Evolutionary conservation across 164 flowering plant species (phyloP).

Genomic region (Tinospora cordifolia): DNA sequence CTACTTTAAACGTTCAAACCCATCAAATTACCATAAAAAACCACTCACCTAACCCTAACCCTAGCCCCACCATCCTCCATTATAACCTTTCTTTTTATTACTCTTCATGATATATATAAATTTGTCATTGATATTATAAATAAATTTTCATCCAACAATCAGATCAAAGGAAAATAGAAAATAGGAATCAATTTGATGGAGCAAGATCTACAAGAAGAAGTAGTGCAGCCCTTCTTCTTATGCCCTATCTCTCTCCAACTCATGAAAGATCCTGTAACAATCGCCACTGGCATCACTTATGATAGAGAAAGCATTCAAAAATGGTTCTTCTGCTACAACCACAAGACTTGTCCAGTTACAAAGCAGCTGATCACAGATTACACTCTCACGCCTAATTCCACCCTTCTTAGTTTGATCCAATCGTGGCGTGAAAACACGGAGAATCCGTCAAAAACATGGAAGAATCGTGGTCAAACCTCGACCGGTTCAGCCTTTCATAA

Average conservation of each 20-base stretch:
- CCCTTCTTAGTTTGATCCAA: conserved; percentile 57
- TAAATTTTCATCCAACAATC: background rate
- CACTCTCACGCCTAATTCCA: conserved; percentile 62
- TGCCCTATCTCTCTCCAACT: conserved; percentile 69
- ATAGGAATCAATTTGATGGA: conserved; percentile 24
- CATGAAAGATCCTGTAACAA: conserved; percentile 70
- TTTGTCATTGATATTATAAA: too few relatives aligned
- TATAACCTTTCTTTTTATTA: too few relatives aligned
- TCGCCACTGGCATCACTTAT: conserved; percentile 59
- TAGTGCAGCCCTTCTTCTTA: conserved; percentile 48
- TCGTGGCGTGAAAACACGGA: conserved; percentile 44
- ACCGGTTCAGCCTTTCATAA: background rate
- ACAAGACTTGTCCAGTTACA: conserved; percentile 51
- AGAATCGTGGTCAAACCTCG: background rate
- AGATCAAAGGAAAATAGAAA: background rate
- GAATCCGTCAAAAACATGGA: conserved; percentile 22
- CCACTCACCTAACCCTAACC: too few relatives aligned
- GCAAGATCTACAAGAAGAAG: conserved; percentile 20
- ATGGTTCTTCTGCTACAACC: conserved; percentile 49
- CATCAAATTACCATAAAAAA: too few relatives aligned
- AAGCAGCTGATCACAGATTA: conserved; percentile 25
- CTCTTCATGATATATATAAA: too few relatives aligned
- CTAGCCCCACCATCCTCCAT: too few relatives aligned
- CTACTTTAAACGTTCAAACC: too few relatives aligned
- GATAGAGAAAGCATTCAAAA: conserved; percentile 60